A percentile compares a stretch with the other conserved stretches of the same genome.
Conservation (phyloP, 768 basidiomycete genomes). For the Mycena crocata region DNA sequence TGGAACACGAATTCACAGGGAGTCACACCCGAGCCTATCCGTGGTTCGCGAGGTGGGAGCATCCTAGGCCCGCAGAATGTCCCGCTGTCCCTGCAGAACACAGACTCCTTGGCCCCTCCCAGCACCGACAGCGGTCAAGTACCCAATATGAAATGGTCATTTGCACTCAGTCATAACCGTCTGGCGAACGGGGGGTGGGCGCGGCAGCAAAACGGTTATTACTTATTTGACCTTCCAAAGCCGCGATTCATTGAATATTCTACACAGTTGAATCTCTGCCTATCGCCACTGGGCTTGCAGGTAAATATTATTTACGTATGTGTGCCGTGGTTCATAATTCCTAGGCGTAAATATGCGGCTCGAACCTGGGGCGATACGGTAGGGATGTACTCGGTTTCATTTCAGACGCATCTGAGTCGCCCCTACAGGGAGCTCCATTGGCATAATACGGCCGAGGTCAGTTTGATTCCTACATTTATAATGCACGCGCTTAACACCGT, state of each 20-base stretch:
- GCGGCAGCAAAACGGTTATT: constrained; percentile 66
- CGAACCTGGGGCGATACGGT: constrained; percentile 56
- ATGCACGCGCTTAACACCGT: constrained; percentile 29
- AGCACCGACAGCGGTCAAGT: constrained; percentile 69
- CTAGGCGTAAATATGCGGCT: constrained; percentile 28
- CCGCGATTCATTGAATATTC: not conserved
- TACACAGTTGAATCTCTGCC: not conserved
- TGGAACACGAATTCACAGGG: constrained; percentile 1
- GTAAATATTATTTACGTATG: not conserved
- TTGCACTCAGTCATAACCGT: constrained; percentile 69
- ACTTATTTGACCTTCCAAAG: not conserved
- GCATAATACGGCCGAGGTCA: constrained; percentile 49
- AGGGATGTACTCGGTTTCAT: not conserved
- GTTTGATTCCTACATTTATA: constrained; percentile 35
- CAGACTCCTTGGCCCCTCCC: constrained; percentile 69
- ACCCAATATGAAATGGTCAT: constrained; percentile 74
- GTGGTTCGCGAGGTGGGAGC: constrained; percentile 54
- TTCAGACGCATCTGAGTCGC: not conserved
- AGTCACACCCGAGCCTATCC: constrained; percentile 55
- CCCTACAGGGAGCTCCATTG: constrained; percentile 46
- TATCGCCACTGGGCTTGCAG: constrained; percentile 1
- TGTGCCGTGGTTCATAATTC: not conserved
- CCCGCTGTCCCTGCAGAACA: constrained; percentile 65
- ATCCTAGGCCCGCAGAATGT: constrained; percentile 71
- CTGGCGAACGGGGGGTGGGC: constrained; percentile 76